phyloP scores from a whole-genome alignment of 2,329 filamentous ascomycete genomes.

The Pestalotiopsis sp. region DNA sequence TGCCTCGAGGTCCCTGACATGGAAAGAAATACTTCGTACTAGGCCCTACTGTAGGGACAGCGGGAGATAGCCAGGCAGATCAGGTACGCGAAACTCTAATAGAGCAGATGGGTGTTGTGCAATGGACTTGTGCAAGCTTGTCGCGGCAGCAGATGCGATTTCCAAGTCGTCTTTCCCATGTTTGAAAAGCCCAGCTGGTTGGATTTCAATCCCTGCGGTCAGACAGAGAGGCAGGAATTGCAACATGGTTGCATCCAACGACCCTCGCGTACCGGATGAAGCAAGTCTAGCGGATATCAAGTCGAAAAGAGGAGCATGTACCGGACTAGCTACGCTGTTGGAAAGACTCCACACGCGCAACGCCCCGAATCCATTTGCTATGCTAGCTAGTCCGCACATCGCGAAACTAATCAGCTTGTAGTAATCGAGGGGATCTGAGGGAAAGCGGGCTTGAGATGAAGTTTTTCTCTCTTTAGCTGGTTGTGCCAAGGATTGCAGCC shows the following conservation, averaged over 20 bases:
- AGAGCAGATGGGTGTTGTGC: not conserved
- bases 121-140: constrained; percentile 3
- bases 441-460: not conserved
- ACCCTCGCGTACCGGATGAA: constrained; percentile 8
- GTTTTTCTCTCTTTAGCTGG: not conserved
- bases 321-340: not conserved
- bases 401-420: not conserved
- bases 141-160: constrained; percentile 5
- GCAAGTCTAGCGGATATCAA: constrained; percentile 8
- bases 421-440: not conserved
- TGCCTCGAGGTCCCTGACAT: not conserved
- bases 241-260: not conserved
- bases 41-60: not conserved
- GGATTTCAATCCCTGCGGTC: not conserved
- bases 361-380: not conserved
- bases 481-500: not conserved
- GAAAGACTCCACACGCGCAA: not conserved
- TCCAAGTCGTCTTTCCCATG: not conserved
- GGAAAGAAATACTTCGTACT: not conserved
- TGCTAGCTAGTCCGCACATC: not conserved
- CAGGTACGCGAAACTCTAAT: constrained; percentile 10
- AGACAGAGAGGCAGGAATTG: not conserved
- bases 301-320: constrained; percentile 3
- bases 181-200: constrained; percentile 1
- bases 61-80: constrained; percentile 7